phyloP scores from a whole-genome alignment of 2,329 filamentous ascomycete species.

The Penicillium sp. region DNA sequence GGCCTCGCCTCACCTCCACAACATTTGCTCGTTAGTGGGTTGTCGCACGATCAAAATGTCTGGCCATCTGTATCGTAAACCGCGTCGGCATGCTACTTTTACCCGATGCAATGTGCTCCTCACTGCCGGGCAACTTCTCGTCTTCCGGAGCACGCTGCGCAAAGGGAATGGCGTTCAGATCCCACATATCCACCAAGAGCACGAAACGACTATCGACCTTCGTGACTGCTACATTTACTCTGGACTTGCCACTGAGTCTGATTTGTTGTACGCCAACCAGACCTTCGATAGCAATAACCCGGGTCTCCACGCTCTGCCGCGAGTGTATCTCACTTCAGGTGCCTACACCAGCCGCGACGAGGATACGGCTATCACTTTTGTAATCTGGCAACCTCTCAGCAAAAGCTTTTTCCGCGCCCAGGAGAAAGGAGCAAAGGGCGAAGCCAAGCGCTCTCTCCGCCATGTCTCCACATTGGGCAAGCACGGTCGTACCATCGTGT shows the following conservation, averaged over 20 bases:
- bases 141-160: slow-evolving; percentile 61
- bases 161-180: slow-evolving; percentile 55
- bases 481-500: slow-evolving; percentile 62
- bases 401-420: slow-evolving; percentile 55
- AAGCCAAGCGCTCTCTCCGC: slow-evolving; percentile 50
- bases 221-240: slow-evolving; percentile 65
- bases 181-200: slow-evolving; percentile 61
- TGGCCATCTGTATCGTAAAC: slow-evolving; percentile 63
- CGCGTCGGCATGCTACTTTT: slow-evolving; percentile 61
- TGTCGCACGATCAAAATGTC: slow-evolving; percentile 63
- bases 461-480: slow-evolving; percentile 61
- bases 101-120: slow-evolving; percentile 60
- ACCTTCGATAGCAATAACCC: slow-evolving; percentile 64
- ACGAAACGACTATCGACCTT: slow-evolving; percentile 58
- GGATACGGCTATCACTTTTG: slow-evolving; percentile 65
- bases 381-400: slow-evolving; percentile 61
- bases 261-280: slow-evolving; percentile 63
- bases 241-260: slow-evolving; percentile 60
- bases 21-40: slow-evolving; percentile 63
- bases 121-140: slow-evolving; percentile 58
- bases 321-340: slow-evolving; percentile 58
- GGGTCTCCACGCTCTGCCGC: slow-evolving; percentile 57
- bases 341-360: slow-evolving; percentile 62
- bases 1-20: slow-evolving; percentile 64
- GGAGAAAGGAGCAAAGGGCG: slow-evolving; percentile 40